A percentile compares a stretch with the other conserved stretches of the same genome.
These are phyloP conservation scores for Tieghemostelium lacteum DNA, from an alignment of 78 protist genomes.

Conservation along the genomic window DNA sequence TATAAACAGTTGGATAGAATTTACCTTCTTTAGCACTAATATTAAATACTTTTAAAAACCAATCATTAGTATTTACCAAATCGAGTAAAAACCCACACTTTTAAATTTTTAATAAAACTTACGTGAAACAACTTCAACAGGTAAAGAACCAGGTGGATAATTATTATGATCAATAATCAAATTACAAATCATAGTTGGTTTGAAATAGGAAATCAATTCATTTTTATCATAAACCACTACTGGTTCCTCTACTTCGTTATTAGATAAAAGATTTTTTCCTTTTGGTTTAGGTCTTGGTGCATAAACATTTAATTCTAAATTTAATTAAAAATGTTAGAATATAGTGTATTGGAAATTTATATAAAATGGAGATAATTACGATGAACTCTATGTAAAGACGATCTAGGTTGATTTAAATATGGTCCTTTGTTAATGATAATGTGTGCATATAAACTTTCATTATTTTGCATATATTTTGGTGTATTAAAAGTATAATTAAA, in stretches of 20 bases:
- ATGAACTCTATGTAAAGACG: slow-evolving; percentile 33
- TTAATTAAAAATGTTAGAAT: background rate
- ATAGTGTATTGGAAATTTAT: background rate
- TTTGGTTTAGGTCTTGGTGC: slow-evolving; percentile 57
- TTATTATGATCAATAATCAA: slow-evolving; percentile 73
- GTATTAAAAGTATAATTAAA: slow-evolving; percentile 41
- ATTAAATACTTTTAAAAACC: no score
- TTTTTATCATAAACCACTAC: slow-evolving; percentile 23
- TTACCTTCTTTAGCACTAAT: slow-evolving; percentile 23
- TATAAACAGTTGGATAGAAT: slow-evolving; percentile 77
- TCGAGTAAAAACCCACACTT: background rate
- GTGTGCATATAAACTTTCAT: slow-evolving; percentile 83
- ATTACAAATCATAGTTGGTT: slow-evolving; percentile 69
- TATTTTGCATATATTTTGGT: slow-evolving; percentile 37
- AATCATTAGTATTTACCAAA: slow-evolving; percentile 3
- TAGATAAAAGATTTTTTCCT: slow-evolving; percentile 64
- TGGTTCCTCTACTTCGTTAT: slow-evolving; percentile 1
- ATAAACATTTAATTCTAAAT: slow-evolving; percentile 27
- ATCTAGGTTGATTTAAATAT: slow-evolving; percentile 4
- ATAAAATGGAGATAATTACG: slow-evolving; percentile 14
- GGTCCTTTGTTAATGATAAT: slow-evolving; percentile 3
- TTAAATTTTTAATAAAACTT: background rate
- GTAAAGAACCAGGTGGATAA: slow-evolving; percentile 74
- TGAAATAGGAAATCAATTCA: slow-evolving; percentile 77
- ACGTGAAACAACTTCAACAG: slow-evolving; percentile 38